Percentiles rank a stretch among this genome's conserved stretches.
These are phyloP conservation scores for Tricholoma furcatifolium DNA, from an alignment of 768 basidiomycete genomes.

Conservation along the genomic window DNA sequence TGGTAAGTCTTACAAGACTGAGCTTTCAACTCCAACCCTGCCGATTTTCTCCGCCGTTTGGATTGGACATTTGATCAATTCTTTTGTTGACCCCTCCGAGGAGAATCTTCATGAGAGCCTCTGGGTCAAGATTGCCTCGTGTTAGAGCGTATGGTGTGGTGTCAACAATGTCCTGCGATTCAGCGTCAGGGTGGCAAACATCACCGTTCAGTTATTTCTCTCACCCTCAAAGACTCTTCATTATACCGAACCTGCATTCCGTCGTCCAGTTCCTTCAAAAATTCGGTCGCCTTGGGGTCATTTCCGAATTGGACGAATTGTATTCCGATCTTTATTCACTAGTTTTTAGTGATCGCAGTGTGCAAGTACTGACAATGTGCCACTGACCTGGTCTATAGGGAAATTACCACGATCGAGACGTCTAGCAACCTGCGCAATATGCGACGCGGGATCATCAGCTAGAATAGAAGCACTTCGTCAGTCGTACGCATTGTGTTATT, in stretches of 20 bases:
- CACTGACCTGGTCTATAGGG: slow-evolving; percentile 51
- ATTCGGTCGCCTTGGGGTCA: slow-evolving; percentile 35
- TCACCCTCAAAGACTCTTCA: slow-evolving; percentile 36
- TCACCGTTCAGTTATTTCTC: slow-evolving; percentile 4
- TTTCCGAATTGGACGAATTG: slow-evolving; percentile 75
- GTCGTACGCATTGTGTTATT: neutral
- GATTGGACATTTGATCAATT: slow-evolving; percentile 15
- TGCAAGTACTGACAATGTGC: neutral
- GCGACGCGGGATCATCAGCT: slow-evolving; percentile 53
- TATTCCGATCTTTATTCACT: slow-evolving; percentile 49
- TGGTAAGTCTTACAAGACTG: too few species aligned
- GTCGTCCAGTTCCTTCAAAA: slow-evolving; percentile 56
- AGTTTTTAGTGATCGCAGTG: neutral
- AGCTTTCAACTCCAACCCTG: neutral
- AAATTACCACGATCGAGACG: slow-evolving; percentile 51
- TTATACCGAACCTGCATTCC: slow-evolving; percentile 39
- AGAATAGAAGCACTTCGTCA: neutral
- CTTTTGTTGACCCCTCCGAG: slow-evolving; percentile 65
- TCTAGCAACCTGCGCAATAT: slow-evolving; percentile 45
- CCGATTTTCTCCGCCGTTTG: neutral
- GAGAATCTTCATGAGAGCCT: slow-evolving; percentile 58
- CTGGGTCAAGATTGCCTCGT: slow-evolving; percentile 37
- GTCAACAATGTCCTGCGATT: slow-evolving; percentile 63
- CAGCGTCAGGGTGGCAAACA: neutral
- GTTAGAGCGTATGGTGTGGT: slow-evolving; percentile 50